phyloP scores from a whole-genome alignment of 169 alveolate genomes.

The Theileria annulata region DNA sequence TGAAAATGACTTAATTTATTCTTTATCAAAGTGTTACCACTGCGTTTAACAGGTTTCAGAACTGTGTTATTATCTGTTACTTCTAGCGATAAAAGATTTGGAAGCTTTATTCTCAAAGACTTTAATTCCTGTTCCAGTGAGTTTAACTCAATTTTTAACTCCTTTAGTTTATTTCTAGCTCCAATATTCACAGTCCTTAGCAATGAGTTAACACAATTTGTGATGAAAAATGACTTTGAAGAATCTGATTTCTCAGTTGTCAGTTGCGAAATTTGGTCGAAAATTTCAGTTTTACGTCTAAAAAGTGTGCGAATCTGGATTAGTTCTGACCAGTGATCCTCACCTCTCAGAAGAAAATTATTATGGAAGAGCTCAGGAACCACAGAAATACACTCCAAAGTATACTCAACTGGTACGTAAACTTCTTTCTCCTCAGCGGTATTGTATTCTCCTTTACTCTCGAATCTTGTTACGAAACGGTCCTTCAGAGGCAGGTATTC shows the following conservation, averaged over 20 bases:
- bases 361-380: conserved; percentile 64
- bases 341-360: conserved; percentile 36
- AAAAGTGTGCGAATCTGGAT: conserved; percentile 9
- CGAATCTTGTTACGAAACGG: neutral
- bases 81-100: conserved; percentile 40
- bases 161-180: conserved; percentile 21
- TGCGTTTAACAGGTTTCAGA: neutral
- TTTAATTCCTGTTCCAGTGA: conserved; percentile 6
- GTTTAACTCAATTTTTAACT: neutral
- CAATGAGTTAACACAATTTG: neutral
- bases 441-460: too few species aligned
- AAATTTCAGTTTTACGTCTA: neutral
- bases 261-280: neutral
- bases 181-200: conserved; percentile 22
- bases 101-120: conserved; percentile 3
- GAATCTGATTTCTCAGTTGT: neutral
- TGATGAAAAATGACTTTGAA: neutral
- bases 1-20: conserved; percentile 25
- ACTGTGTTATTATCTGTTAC: conserved; percentile 27
- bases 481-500: conserved; percentile 14
- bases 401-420: conserved; percentile 31
- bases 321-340: conserved; percentile 50
- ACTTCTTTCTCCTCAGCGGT: neutral
- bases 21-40: neutral
- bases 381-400: conserved; percentile 20